Evolutionary conservation across 1,139 yeast genomes (phyloP).

Genomic region (Kurtzmaniella quercitrusa): DNA sequence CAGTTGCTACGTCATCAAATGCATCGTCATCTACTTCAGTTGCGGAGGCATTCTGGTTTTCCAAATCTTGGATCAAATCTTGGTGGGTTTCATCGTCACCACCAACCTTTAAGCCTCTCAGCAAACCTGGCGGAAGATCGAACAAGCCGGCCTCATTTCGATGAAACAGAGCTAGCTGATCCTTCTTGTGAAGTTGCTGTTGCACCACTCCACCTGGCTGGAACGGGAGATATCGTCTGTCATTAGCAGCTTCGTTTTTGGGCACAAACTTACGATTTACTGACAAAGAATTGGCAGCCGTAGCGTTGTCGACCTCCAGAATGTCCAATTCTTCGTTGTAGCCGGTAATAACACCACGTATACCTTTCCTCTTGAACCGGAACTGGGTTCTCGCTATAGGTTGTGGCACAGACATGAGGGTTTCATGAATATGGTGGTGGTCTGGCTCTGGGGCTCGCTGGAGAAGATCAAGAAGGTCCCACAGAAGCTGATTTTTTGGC

Average conservation of each 20-base stretch:
- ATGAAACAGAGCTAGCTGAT: slow-evolving; percentile 46
- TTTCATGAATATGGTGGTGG: slow-evolving; percentile 29
- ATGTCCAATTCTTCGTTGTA: slow-evolving; percentile 58
- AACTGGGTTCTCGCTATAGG: slow-evolving; percentile 52
- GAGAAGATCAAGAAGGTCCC: slow-evolving; percentile 57
- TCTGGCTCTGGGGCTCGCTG: slow-evolving; percentile 40
- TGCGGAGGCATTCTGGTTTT: slow-evolving; percentile 7
- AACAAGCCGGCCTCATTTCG: slow-evolving; percentile 69
- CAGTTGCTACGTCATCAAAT: neutral
- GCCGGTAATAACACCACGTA: slow-evolving; percentile 62
- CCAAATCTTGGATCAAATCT: slow-evolving; percentile 8
- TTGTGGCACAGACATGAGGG: slow-evolving; percentile 47
- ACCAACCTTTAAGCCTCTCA: slow-evolving; percentile 55
- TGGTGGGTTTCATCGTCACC: slow-evolving; percentile 5
- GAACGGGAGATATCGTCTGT: slow-evolving; percentile 78
- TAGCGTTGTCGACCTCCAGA: slow-evolving; percentile 49
- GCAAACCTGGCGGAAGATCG: slow-evolving; percentile 78
- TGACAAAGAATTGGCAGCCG: slow-evolving; percentile 67
- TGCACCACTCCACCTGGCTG: slow-evolving; percentile 83
- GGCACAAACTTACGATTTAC: slow-evolving; percentile 65
- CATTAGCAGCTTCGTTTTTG: slow-evolving; percentile 44
- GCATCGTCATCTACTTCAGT: slow-evolving; percentile 10
- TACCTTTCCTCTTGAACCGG: slow-evolving; percentile 67
- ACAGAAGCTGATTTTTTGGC: slow-evolving; percentile 49
- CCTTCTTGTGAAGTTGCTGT: slow-evolving; percentile 20